These are phyloP conservation scores for Talaromyces sp. DNA, from an alignment of 2,329 filamentous ascomycete genomes.

Conservation along the genomic window DNA sequence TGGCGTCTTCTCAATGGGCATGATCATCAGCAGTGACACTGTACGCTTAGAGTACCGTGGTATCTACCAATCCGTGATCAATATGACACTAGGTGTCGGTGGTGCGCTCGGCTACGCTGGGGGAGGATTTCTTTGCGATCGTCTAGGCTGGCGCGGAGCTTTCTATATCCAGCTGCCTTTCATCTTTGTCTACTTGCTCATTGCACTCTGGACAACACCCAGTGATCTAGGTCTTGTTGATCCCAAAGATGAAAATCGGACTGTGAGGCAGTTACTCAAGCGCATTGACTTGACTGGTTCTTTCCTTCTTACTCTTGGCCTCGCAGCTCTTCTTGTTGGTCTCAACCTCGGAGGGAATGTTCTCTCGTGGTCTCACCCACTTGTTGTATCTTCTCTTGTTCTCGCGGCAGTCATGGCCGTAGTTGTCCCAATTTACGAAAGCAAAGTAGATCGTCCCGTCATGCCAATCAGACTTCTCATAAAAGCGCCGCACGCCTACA, in stretches of 20 bases:
- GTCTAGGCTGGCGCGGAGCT: conserved; percentile 40
- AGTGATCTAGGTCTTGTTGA: conserved; percentile 45
- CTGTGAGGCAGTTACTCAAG: conserved; percentile 42
- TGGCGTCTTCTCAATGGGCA: conserved; percentile 67
- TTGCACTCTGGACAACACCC: conserved; percentile 46
- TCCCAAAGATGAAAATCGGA: conserved; percentile 40
- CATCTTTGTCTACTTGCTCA: conserved; percentile 44
- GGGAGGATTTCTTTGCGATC: conserved; percentile 40
- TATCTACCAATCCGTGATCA: conserved; percentile 43
- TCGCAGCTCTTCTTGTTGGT: conserved; percentile 50
- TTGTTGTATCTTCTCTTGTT: conserved; percentile 49
- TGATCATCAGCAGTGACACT: conserved; percentile 59
- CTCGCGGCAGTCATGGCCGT: conserved; percentile 38
- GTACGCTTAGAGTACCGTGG: conserved; percentile 65
- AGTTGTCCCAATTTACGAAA: conserved; percentile 42
- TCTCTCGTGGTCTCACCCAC: conserved; percentile 49
- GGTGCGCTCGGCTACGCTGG: conserved; percentile 39
- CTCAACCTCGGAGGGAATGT: conserved; percentile 54
- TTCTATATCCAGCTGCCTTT: conserved; percentile 52
- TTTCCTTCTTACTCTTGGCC: conserved; percentile 44
- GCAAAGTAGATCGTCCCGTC: conserved; percentile 46
- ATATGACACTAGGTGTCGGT: conserved; percentile 36
- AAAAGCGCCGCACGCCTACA: conserved; percentile 45
- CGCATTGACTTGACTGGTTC: conserved; percentile 52
- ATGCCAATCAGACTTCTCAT: conserved; percentile 50